Conservation (phyloP, 805 yeast genomes). For the Zygosaccharomyces bailii region DNA sequence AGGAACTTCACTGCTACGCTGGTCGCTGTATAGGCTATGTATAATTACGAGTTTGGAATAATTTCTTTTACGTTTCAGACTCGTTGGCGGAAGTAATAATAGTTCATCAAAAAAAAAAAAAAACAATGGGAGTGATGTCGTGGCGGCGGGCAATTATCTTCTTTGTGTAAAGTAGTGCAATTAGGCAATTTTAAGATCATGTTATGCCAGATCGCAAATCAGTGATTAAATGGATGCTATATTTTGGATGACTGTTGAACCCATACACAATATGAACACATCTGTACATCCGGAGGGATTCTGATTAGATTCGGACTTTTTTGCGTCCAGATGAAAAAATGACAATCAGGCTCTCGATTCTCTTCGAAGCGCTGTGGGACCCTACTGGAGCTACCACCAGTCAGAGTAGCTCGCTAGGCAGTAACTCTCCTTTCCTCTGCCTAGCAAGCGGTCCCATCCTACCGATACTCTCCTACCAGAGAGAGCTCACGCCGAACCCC, state of each 20-base stretch:
- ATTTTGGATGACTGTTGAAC: slow-evolving; percentile 5
- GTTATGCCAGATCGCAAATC: background rate
- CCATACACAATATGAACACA: slow-evolving; percentile 4
- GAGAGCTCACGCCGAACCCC: background rate
- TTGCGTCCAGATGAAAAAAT: background rate
- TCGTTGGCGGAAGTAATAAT: slow-evolving; percentile 6
- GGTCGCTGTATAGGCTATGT: slow-evolving; percentile 15
- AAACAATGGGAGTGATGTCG: too few relatives aligned
- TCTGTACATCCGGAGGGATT: background rate
- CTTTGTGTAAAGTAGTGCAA: too few relatives aligned
- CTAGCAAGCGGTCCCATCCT: slow-evolving; percentile 1
- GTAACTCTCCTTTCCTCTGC: background rate
- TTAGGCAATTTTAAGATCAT: too few relatives aligned
- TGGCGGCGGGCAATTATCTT: too few relatives aligned
- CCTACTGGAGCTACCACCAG: too few relatives aligned
- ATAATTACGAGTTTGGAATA: slow-evolving; percentile 10
- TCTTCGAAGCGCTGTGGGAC: background rate
- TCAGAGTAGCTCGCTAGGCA: too few relatives aligned
- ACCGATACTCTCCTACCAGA: background rate
- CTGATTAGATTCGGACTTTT: too few relatives aligned
- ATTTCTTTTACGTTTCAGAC: slow-evolving; percentile 4
- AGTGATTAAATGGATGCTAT: too few relatives aligned
- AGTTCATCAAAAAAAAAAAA: background rate
- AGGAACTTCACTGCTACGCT: slow-evolving; percentile 6
- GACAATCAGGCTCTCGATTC: background rate